Conservation (phyloP, 2,329 filamentous ascomycete species). For the Tolypocladium capitatum region DNA sequence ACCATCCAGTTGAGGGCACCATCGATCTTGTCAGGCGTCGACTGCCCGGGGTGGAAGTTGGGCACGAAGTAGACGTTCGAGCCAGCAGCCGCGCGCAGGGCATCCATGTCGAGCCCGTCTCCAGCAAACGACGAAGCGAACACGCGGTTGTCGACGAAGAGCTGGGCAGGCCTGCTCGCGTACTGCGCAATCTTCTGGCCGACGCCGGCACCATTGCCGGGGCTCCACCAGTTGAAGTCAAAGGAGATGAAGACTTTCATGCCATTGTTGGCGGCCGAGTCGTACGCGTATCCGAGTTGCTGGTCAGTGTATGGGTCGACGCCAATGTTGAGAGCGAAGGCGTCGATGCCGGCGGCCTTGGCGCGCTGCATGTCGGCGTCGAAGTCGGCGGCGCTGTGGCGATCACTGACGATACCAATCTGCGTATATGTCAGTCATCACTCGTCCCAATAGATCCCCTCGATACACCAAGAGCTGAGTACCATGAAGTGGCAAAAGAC, state of each 20-base stretch:
- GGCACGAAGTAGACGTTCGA: conserved; percentile 33
- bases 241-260: conserved; percentile 46
- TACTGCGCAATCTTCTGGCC: conserved; percentile 34
- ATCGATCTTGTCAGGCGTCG: conserved; percentile 26
- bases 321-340: conserved; percentile 37
- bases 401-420: conserved; percentile 21
- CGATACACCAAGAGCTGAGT: neutral
- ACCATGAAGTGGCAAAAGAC: conserved; percentile 33
- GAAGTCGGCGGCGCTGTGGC: conserved; percentile 27
- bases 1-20: conserved; percentile 31
- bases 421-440: neutral
- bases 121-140: conserved; percentile 42
- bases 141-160: conserved; percentile 32
- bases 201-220: conserved; percentile 21
- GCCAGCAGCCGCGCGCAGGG: conserved; percentile 28
- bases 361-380: conserved; percentile 33
- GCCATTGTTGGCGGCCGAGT: conserved; percentile 29
- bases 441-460: too few relatives aligned
- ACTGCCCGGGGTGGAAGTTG: conserved; percentile 31
- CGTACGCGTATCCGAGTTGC: conserved; percentile 35
- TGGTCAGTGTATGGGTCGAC: conserved; percentile 27
- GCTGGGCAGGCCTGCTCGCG: conserved; percentile 27
- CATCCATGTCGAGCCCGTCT: conserved; percentile 28
- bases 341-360: conserved; percentile 30
- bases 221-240: conserved; percentile 37